Evolutionary conservation across 768 basidiomycete species (phyloP), one percentile per base, ranked within the genome.

Genomic region (Xerocomellus intermedius): DNA sequence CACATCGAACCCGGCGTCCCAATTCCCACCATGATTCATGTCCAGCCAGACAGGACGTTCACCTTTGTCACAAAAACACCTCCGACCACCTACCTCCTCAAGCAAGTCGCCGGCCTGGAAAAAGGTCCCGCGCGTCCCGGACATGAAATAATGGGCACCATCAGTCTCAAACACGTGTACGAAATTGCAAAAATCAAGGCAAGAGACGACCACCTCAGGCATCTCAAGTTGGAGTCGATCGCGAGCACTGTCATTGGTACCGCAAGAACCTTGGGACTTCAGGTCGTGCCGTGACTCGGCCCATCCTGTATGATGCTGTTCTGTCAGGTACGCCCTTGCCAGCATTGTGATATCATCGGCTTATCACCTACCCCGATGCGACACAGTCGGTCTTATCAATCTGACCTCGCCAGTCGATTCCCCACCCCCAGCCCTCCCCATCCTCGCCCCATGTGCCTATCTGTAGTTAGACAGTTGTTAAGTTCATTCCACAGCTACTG

Each of bases 161-260:
- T 98, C 71, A 90, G 83, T 68, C 81, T 98, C 65, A 99, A 99
- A 79, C 95, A 98, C 79, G 82, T 98, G 69, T 98, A 94, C 73
- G 97, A 98, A 79, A 97, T 99, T 69, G 93, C 96, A 36, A 96
- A 91, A 81, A 90, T 99, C 73, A 99, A 99, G 78, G 81, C 84
- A 50, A 83, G 81, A 66, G 97, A 99, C 75, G 88, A 88, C 59
- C 88, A 93, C 71, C 76, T 97, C 79, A 89, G 83, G 75, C 89
- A 89, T 68, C 79, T 97, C 60, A 83, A 85, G 59, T 79, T 96
- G 59, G 91, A 97, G 77, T 84, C 85, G 63, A 87, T 99, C 48
- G 88, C 92, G 28, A 87, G 87, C 67, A 91, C 90, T 70, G 79
- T 98, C 59, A 76, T 97, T 61, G 95, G 93, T 47, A 91, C 89